Base-by-base conservation (phyloP, 1,284 basidiomycete species). In the Leccinum angustisporum region DNA sequence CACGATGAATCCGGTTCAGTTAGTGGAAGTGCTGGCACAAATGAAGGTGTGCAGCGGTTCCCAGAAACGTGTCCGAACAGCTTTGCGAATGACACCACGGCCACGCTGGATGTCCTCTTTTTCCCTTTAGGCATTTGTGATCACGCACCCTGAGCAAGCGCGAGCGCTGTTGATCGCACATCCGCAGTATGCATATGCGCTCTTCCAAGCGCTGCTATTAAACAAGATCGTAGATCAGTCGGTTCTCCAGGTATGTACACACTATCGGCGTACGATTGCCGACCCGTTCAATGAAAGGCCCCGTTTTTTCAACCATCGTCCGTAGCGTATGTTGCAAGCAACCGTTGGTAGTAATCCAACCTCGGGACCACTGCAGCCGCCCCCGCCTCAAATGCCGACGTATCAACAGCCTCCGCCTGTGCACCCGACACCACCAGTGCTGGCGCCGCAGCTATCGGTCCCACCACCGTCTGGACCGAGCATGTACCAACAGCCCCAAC, bases 11-110 rank as follows among this genome's bases (percentile, higher is more conserved):
- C 92, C 94, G 0, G 83, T 82, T 55, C 92, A 98, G 73, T 81
- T 98, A 65, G 88, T 97, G 75, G 97, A 99, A 77, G 92, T 98
- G n/a, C 81, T 99, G 68, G 91, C 91, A 33, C 94, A 98, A 76
- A 97, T 98, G 92, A 98, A 98, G 88, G 95, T 95, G 72, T 70
- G 83, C 75, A 60, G 59, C 55, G 63, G 60, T 68, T 67, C 51
- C 60, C 58, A 63, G 61, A 67, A 66, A 65, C 59, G 31, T 74
- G 70, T 62, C 56, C n/a, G 38, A 65, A 63, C 56, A 68, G 51
- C 63, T 55, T 73, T 64, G 63, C 59, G 69, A 69, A 72, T 74
- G 58, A 74, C 69, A 30, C 36, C 5, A 10, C 36, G 60, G 60
- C 54, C 30, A 48, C 48, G 34, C 63, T 60, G 58, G 56, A 56